Conservation (phyloP, 2,329 filamentous ascomycete genomes). For the Phaeosphaeriaceae sp. region DNA sequence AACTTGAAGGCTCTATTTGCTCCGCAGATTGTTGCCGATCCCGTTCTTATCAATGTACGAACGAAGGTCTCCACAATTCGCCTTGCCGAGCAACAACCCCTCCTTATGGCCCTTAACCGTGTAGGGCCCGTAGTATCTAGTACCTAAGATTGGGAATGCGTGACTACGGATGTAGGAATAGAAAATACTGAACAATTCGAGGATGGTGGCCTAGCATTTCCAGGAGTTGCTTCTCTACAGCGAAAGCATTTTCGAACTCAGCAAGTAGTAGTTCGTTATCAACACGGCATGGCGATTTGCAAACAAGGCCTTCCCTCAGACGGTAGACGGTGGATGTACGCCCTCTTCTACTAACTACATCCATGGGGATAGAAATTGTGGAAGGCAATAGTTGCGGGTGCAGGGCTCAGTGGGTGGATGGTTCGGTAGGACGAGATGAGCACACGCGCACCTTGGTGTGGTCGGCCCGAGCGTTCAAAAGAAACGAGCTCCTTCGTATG, state of each 20-base stretch:
- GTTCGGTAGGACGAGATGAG: too few species aligned
- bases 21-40: slow-evolving; percentile 8
- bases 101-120: slow-evolving; percentile 11
- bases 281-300: slow-evolving; percentile 7
- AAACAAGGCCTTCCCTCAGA: slow-evolving; percentile 5
- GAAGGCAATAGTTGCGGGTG: too few species aligned
- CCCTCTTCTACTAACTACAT: neutral
- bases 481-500: too few species aligned
- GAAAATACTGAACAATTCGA: slow-evolving; percentile 9
- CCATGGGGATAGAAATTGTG: neutral
- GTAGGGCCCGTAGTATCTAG: slow-evolving; percentile 9
- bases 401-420: too few species aligned
- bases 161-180: neutral
- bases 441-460: too few species aligned
- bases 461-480: too few species aligned
- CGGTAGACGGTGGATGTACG: slow-evolving; percentile 14
- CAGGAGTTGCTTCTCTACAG: slow-evolving; percentile 6
- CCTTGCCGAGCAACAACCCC: slow-evolving; percentile 14
- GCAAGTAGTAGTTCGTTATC: slow-evolving; percentile 1
- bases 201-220: slow-evolving; percentile 5
- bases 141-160: slow-evolving; percentile 1
- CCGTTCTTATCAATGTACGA: slow-evolving; percentile 12
- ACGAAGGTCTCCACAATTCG: slow-evolving; percentile 13
- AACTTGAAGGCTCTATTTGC: slow-evolving; percentile 14
- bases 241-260: slow-evolving; percentile 6